Base-by-base conservation (phyloP, 1,139 yeast genomes). In the Magnusiomyces tetraspermus region DNA sequence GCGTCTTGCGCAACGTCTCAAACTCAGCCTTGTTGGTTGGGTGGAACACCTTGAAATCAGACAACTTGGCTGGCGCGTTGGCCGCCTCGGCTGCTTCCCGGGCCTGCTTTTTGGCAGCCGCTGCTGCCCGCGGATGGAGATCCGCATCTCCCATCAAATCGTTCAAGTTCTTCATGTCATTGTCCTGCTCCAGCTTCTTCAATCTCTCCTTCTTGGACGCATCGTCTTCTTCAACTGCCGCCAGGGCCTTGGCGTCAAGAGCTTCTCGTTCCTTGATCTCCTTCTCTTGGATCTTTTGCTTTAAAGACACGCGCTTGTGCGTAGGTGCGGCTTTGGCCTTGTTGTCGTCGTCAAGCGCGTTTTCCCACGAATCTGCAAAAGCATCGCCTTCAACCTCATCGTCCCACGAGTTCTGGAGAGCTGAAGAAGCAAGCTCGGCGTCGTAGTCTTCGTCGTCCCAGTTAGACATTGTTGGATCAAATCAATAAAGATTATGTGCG, bases 81-180 rank as follows among this genome's bases (percentile, higher is more conserved):
- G 63, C 54, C 48, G 95, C 92, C 64, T 85, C 90, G 8, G 76
- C 76, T 46, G 79, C 80, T 51, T 85, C 72, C 31, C 94, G 24
- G 22, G 22, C 42, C 8, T 21, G 24, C 53, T 83, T 70, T 15
- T 33, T 33, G n/a, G 38, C 40, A 92, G 92, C 38, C 69, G 40
- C 41, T 4, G 17, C 22, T 50, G 75, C 71, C 52, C 71, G 71
- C 51, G 80, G 78, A 59, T 77, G 75, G 64, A 74, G 74, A 59
- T 78, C 76, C 51, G 63, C 84, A 33, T 89, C 90, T 37, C 92
- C 96, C 65, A 92, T 88, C 62, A 92, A 75, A 63, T 88, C 95
- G 28, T 96, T 92, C 24, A 97, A 97, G 66, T 87, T 85, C 70
- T 85, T 86, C 70, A 92, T 75, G 72, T 92, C 98, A 36, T 95